phyloP scores from a whole-genome alignment of 2,329 filamentous ascomycete genomes.

The Aspergillus pseudonomiae region DNA sequence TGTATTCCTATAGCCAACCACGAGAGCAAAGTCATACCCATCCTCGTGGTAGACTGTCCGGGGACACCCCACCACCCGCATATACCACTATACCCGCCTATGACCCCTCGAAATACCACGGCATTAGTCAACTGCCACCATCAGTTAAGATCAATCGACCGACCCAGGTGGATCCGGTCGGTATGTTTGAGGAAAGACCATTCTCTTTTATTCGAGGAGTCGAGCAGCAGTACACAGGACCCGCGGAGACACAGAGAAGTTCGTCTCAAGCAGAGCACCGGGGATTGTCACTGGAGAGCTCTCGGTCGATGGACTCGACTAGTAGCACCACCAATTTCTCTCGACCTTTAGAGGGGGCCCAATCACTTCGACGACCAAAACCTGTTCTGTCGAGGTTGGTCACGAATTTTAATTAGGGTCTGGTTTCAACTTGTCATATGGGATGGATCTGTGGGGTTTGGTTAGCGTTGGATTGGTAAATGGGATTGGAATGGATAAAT shows the following conservation, averaged over 20 bases:
- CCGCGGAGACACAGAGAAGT: not conserved
- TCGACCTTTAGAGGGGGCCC: slow-evolving; percentile 6
- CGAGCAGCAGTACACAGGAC: not conserved
- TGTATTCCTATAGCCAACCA: slow-evolving; percentile 7
- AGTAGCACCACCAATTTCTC: slow-evolving; percentile 4
- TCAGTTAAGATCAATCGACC: slow-evolving; percentile 3
- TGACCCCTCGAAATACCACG: slow-evolving; percentile 37
- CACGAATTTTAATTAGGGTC: slow-evolving; percentile 34
- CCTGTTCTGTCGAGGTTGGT: slow-evolving; percentile 40
- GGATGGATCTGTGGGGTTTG: not conserved
- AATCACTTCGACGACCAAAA: slow-evolving; percentile 31
- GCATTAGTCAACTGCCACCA: slow-evolving; percentile 11
- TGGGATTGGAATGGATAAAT: not conserved
- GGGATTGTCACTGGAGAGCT: slow-evolving; percentile 7
- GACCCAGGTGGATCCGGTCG: not conserved
- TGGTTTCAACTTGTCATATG: not conserved
- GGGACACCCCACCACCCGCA: slow-evolving; percentile 28
- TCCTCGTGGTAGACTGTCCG: slow-evolving; percentile 8
- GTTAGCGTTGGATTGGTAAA: slow-evolving; percentile 3
- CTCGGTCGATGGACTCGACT: slow-evolving; percentile 8
- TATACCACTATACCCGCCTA: slow-evolving; percentile 36
- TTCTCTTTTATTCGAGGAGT: slow-evolving; percentile 4
- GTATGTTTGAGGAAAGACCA: slow-evolving; percentile 1
- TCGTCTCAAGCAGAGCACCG: not conserved
- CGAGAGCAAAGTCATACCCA: not conserved